phyloP scores from a whole-genome alignment of 306 rosid genomes.

The Adenanthera pavonina region DNA sequence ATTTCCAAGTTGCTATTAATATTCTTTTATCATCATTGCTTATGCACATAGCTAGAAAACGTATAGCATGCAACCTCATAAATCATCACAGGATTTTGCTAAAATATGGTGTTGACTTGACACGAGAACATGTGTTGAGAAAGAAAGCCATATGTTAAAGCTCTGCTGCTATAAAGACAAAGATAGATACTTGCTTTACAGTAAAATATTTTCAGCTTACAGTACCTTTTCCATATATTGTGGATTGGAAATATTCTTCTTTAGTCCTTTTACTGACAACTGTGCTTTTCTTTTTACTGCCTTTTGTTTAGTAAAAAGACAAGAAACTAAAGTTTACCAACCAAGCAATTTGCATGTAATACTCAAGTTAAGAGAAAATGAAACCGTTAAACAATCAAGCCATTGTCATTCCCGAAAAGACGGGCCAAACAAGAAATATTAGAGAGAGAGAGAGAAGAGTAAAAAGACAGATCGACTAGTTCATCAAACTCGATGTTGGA shows the following conservation, averaged over 20 bases:
- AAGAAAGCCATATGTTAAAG: conserved; percentile 9
- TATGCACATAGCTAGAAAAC: conserved; percentile 29
- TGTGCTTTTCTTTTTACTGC: conserved; percentile 23
- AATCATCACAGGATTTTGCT: background rate
- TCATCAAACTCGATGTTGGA: conserved; percentile 4
- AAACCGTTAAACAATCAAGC: conserved; percentile 13
- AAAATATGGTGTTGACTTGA: conserved; percentile 14
- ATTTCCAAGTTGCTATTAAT: background rate
- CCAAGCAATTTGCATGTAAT: conserved; percentile 14
- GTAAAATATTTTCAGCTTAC: conserved; percentile 4
- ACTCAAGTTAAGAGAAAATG: conserved; percentile 7
- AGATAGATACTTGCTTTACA: conserved; percentile 8
- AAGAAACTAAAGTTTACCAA: conserved; percentile 36
- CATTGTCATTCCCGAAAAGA: background rate
- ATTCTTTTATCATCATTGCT: conserved; percentile 1
- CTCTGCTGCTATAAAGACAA: conserved; percentile 8
- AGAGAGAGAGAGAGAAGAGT: background rate
- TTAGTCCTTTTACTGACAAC: background rate
- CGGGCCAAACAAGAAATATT: background rate
- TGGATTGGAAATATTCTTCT: background rate
- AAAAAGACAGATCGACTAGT: background rate
- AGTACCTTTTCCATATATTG: conserved; percentile 1
- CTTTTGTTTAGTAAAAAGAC: background rate
- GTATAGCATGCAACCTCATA: background rate
- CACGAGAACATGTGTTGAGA: conserved; percentile 6